phyloP scores from a whole-genome alignment of 495 filamentous ascomycete species.

The Polyplosphaeria fusca region DNA sequence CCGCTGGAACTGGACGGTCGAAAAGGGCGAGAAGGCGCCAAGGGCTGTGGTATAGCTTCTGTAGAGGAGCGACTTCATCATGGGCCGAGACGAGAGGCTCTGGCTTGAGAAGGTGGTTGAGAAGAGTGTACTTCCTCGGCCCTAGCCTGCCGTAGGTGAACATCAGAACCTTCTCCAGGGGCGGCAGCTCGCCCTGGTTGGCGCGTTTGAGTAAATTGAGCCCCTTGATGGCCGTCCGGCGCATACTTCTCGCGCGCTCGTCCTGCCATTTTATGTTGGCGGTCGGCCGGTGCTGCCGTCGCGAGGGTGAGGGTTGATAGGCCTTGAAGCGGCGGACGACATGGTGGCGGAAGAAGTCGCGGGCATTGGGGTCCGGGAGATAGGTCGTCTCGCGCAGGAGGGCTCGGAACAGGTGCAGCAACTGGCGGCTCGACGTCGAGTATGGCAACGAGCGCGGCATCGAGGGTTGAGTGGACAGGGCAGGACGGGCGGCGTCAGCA shows the following conservation, averaged over 20 bases:
- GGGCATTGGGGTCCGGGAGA: slow-evolving; percentile 70
- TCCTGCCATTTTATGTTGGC: too few relatives aligned
- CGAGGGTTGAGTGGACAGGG: too few relatives aligned
- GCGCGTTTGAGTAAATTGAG: slow-evolving; percentile 52
- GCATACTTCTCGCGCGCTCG: slow-evolving; percentile 16
- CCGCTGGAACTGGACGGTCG: slow-evolving; percentile 29
- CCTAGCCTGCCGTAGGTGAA: slow-evolving; percentile 74
- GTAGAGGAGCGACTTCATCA: slow-evolving; percentile 14
- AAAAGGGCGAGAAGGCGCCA: slow-evolving; percentile 23
- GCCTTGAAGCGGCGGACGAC: slow-evolving; percentile 58
- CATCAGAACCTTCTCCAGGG: slow-evolving; percentile 62
- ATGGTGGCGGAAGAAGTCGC: slow-evolving; percentile 55
- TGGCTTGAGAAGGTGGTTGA: slow-evolving; percentile 48
- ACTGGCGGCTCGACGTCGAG: slow-evolving; percentile 5
- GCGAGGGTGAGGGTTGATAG: slow-evolving; percentile 43
- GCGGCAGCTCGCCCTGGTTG: slow-evolving; percentile 60
- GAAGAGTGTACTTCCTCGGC: slow-evolving; percentile 60
- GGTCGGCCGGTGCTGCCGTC: too few relatives aligned
- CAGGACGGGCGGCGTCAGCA: too few relatives aligned
- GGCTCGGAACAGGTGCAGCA: slow-evolving; percentile 62
- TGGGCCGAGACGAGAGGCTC: slow-evolving; percentile 17
- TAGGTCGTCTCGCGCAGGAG: slow-evolving; percentile 83
- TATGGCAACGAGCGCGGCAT: slow-evolving; percentile 14
- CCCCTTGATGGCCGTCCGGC: slow-evolving; percentile 36
- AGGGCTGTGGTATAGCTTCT: slow-evolving; percentile 29